Base-by-base conservation (phyloP, 768 basidiomycete species). In the Tephrocybe sp. region DNA sequence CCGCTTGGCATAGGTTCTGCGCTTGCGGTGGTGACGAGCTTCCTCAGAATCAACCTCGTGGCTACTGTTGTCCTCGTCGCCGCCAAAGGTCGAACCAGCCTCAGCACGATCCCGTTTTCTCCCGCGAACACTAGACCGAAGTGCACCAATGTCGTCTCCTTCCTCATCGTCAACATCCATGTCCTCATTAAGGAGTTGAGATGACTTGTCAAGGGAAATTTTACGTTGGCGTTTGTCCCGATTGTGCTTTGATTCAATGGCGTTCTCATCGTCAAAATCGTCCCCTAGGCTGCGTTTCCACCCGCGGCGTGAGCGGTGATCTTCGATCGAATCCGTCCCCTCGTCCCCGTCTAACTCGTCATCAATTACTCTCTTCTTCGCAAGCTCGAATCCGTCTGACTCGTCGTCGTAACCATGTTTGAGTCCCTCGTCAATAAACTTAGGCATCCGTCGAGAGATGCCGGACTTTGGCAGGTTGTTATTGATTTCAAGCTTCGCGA, bases 81-180 rank as follows among this genome's bases (percentile, higher is more conserved):
- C 82, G 40, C 81, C 87, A 60, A 88, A 84, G 0, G 79, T 81
- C 3, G 86, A 87, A 6, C 79, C 88, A 49, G 86, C 86, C 62
- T 88, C 86, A 6, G 79, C 76, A 34, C 85, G 84, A 66, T 86
- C 86, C 55, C 89, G 83, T 70, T 92, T 92, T 74, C 79, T 87
- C 39, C 88, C 87, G 53, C 83, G 72, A 17, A 65, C 59, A 50
- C 68, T 60, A 41, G 68, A 66, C 48, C 60, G 65, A 43, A 75
- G 64, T 45, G 74, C 75, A 20, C 65, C 61, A 17, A 73, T 57
- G 39, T 73, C 71, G 57, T 80, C 78, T 43, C 68, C 73, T 18
- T 74, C 71, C 53, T 74, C 71, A 52, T 75, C 75, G 36, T 79
- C 78, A 36, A 75, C 67, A 25, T 76, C 76, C 77, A 79, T 79